Conservation (phyloP, 305 asterid species). For the Ilex paraguariensis region DNA sequence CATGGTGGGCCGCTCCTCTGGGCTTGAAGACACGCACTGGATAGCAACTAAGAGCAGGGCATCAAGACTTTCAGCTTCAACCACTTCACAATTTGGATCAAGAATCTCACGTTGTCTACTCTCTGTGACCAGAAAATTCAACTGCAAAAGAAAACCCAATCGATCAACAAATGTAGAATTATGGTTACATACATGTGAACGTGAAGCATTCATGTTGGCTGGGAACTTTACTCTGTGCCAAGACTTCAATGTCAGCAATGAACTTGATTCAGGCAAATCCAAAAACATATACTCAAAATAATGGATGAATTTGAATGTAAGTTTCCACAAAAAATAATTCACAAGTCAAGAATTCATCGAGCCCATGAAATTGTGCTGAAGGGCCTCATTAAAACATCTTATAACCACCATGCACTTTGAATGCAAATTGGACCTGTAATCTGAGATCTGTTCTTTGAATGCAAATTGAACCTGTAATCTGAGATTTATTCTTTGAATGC, state of each 20-base stretch:
- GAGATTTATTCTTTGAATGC: too few species aligned
- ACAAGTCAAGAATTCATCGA: too few species aligned
- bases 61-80: conserved; percentile 66
- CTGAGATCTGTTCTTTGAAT: too few species aligned
- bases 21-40: conserved; percentile 78
- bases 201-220: background rate
- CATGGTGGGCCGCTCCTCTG: conserved; percentile 94
- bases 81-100: conserved; percentile 71
- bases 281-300: background rate
- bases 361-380: too few species aligned
- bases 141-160: conserved; percentile 35
- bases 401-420: too few species aligned
- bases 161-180: background rate
- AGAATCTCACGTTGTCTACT: conserved; percentile 70
- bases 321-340: too few species aligned
- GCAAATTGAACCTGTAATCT: too few species aligned
- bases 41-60: conserved; percentile 70
- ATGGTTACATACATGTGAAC: background rate
- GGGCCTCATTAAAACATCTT: too few species aligned
- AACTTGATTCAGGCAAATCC: background rate
- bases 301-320: background rate
- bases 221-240: background rate
- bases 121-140: conserved; percentile 64
- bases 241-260: background rate
- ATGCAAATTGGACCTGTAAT: too few species aligned